phyloP scores from a whole-genome alignment of 2,329 filamentous ascomycete genomes.

The Fusarium palustre region DNA sequence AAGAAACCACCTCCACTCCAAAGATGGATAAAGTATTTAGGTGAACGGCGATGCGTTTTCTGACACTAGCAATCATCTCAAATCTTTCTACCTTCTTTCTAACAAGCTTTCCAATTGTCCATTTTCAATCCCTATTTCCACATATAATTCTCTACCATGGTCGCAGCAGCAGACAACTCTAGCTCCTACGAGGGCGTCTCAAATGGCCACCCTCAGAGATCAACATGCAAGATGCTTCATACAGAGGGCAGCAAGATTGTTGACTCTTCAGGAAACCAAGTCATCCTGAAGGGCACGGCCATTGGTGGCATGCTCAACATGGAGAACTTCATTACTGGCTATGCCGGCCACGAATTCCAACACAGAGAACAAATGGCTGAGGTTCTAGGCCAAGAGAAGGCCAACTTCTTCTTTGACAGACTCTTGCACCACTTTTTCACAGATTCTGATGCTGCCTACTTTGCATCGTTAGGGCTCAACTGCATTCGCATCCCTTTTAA shows the following conservation, averaged over 20 bases:
- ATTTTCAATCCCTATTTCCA: accelerated
- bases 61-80: not conserved
- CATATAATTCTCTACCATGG: slow-evolving; percentile 8
- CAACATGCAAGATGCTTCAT: slow-evolving; percentile 48
- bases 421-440: slow-evolving; percentile 70
- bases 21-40: slow-evolving; percentile 18
- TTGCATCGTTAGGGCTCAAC: slow-evolving; percentile 66
- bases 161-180: slow-evolving; percentile 18
- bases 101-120: accelerated
- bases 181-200: slow-evolving; percentile 7
- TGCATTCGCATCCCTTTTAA: slow-evolving; percentile 71
- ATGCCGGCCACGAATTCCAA: slow-evolving; percentile 67
- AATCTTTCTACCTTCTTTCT: accelerated
- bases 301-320: slow-evolving; percentile 56
- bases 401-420: slow-evolving; percentile 70
- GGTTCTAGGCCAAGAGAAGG: slow-evolving; percentile 66
- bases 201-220: not conserved
- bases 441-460: slow-evolving; percentile 68
- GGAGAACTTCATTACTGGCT: slow-evolving; percentile 75
- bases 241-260: slow-evolving; percentile 55
- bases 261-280: slow-evolving; percentile 56
- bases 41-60: not conserved
- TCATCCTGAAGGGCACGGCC: slow-evolving; percentile 57
- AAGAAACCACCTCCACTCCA: slow-evolving; percentile 5
- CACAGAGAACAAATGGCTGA: slow-evolving; percentile 65